Conservation (phyloP, 2,329 filamentous ascomycete species). For the Pestalotiopsis sp. region DNA sequence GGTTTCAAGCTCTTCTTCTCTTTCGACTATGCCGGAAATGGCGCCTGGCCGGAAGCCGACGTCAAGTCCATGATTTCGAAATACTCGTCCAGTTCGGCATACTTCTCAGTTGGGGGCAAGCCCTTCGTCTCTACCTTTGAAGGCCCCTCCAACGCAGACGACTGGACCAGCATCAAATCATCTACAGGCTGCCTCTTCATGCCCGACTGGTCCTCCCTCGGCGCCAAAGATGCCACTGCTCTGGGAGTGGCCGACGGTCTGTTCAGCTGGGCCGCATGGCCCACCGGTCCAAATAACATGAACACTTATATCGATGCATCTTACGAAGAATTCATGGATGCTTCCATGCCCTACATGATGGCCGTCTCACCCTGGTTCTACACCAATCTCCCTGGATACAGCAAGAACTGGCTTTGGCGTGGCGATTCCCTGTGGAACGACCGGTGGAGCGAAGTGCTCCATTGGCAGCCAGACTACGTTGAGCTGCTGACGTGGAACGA, state of each 20-base stretch:
- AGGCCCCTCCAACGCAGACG: conserved; percentile 39
- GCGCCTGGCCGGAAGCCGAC: not conserved
- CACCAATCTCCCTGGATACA: conserved; percentile 56
- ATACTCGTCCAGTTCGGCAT: not conserved
- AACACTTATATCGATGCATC: conserved; percentile 17
- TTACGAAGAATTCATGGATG: conserved; percentile 14
- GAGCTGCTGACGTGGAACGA: conserved; percentile 54
- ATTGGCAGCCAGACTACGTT: conserved; percentile 47
- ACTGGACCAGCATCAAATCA: conserved; percentile 46
- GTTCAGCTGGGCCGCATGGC: conserved; percentile 41
- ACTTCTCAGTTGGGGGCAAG: not conserved
- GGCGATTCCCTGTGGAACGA: conserved; percentile 64
- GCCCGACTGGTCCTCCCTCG: conserved; percentile 47
- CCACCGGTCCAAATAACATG: conserved; percentile 27
- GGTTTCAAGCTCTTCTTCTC: not conserved
- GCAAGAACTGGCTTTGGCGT: conserved; percentile 65
- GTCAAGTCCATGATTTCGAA: not conserved
- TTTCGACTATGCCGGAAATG: conserved; percentile 1
- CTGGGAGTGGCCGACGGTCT: conserved; percentile 32
- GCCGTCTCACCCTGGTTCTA: conserved; percentile 62
- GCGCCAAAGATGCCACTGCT: conserved; percentile 27
- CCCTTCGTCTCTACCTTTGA: conserved; percentile 44
- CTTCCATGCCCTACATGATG: conserved; percentile 46
- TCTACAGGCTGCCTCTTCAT: conserved; percentile 39
- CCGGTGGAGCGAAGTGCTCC: conserved; percentile 56